phyloP scores from a whole-genome alignment of 129 eudicot species.

The Glebionis coronaria region DNA sequence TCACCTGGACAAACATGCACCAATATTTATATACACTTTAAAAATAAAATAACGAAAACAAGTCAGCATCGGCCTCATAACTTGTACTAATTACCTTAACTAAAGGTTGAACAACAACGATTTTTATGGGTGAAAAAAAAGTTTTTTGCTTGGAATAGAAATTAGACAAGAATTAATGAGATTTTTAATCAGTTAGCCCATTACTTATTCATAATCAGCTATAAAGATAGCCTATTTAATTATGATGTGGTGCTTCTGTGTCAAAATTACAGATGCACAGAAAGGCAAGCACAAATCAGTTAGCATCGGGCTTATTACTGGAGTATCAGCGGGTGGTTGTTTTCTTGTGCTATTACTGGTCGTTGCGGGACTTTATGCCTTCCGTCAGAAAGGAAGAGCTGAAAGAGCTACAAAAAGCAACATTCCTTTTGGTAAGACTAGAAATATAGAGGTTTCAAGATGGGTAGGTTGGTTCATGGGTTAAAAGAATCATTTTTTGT shows the following conservation, averaged over 20 bases:
- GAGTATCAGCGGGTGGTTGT: conserved; percentile 68
- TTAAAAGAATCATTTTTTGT: neutral
- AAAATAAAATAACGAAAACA: neutral
- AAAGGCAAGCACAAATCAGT: conserved; percentile 38
- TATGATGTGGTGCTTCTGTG: neutral
- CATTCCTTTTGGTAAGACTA: conserved; percentile 58
- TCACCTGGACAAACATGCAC: too few relatives aligned
- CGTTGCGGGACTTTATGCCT: conserved; percentile 65
- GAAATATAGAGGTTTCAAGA: neutral
- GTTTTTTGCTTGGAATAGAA: neutral
- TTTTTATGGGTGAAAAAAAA: neutral
- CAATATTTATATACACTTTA: too few relatives aligned
- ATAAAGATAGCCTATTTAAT: neutral
- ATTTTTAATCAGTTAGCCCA: neutral
- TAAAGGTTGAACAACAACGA: neutral
- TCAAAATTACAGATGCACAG: conserved; percentile 28
- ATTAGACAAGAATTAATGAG: too few relatives aligned
- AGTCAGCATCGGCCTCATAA: neutral
- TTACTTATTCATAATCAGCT: neutral
- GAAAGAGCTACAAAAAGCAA: conserved; percentile 49
- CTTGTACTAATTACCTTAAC: neutral
- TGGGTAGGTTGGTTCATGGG: neutral
- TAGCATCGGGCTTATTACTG: conserved; percentile 45
- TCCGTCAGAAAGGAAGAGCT: conserved; percentile 68
- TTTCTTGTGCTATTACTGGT: conserved; percentile 48